phyloP scores from a whole-genome alignment of 1,284 basidiomycete species.

The Boletus coffeatus region DNA sequence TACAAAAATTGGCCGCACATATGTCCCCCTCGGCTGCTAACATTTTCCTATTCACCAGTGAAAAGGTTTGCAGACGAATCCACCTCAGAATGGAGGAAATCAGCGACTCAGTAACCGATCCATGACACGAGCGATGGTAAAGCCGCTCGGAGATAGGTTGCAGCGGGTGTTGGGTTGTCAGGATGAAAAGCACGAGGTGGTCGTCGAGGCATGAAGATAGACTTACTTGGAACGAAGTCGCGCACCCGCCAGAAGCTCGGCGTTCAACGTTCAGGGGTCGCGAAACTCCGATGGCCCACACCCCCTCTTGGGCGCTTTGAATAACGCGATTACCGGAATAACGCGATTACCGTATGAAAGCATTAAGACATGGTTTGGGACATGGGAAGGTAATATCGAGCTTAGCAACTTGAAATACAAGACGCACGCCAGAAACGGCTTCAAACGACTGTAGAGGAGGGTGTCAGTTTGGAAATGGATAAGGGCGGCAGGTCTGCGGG shows the following conservation, averaged over 20 bases:
- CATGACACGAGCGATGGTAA: conserved; percentile 9
- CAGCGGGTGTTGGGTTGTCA: conserved; percentile 2
- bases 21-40: conserved; percentile 51
- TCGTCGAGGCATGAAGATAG: conserved; percentile 7
- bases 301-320: conserved; percentile 17
- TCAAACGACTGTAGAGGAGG: conserved; percentile 29
- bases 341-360: conserved; percentile 33
- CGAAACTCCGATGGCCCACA: conserved; percentile 5
- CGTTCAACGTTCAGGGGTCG: conserved; percentile 11
- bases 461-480: conserved; percentile 22
- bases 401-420: conserved; percentile 33
- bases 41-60: conserved; percentile 3
- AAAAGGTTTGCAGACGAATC: conserved; percentile 3
- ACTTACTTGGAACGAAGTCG: conserved; percentile 18
- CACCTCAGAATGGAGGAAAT: conserved; percentile 10
- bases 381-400: conserved; percentile 29
- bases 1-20: conserved; percentile 76
- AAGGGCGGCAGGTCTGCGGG: conserved; percentile 14
- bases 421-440: conserved; percentile 26
- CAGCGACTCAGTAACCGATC: conserved; percentile 6
- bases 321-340: no score
- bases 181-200: conserved; percentile 1
- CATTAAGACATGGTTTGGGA: conserved; percentile 35
- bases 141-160: conserved; percentile 11
- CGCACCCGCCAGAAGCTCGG: conserved; percentile 7